Evolutionary conservation across 2,329 filamentous ascomycete genomes (phyloP).

Genomic region (Alternaria sp.): DNA sequence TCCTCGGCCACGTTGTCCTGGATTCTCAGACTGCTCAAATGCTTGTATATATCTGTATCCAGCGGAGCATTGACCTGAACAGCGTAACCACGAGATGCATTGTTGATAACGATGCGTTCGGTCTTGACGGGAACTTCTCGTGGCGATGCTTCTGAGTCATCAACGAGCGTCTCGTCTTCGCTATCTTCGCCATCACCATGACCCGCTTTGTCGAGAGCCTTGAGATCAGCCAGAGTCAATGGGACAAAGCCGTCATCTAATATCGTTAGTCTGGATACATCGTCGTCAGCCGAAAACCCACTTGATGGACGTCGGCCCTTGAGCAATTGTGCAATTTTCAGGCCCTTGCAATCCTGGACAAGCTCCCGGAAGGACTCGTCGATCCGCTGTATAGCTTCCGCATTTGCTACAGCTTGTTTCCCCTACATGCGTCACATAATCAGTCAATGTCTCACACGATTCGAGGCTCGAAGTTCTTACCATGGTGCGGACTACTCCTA

Average conservation of each 20-base stretch:
- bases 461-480: not conserved
- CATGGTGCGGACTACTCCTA: constrained; percentile 19
- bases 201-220: not conserved
- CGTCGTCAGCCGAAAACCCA: not conserved
- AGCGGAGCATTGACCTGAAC: constrained; percentile 23
- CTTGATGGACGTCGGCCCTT: not conserved
- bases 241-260: not conserved
- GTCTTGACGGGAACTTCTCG: not conserved
- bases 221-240: not conserved
- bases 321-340: not conserved
- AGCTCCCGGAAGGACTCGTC: constrained; percentile 8
- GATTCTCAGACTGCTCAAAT: constrained; percentile 17
- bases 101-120: constrained; percentile 15
- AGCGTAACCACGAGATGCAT: constrained; percentile 16
- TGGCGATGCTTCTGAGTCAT: not conserved
- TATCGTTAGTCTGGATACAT: not conserved
- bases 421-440: not conserved
- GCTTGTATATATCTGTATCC: constrained; percentile 20
- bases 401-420: constrained; percentile 17
- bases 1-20: constrained; percentile 17
- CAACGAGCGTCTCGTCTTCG: not conserved
- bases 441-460: not conserved
- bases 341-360: not conserved
- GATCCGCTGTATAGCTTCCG: constrained; percentile 18
- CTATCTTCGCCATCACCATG: not conserved